A percentile compares a stretch with the other conserved stretches of the same genome.
Evolutionary conservation across 305 asterid species (phyloP).

Genomic region (Fraxinus ornus): DNA sequence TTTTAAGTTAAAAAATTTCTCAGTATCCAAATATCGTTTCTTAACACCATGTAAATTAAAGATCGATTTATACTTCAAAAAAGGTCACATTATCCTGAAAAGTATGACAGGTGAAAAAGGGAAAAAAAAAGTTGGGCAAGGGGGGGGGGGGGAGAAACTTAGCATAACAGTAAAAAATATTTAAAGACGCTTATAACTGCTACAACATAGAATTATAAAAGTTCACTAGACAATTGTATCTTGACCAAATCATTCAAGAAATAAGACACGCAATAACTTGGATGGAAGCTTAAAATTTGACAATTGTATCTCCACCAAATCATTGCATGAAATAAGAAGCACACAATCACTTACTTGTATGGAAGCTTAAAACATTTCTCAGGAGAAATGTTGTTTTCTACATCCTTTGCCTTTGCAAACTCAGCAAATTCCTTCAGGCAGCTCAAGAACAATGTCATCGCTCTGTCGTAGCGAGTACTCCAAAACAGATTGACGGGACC

Average conservation of each 20-base stretch:
- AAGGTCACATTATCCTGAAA: not conserved
- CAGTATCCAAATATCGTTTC: not conserved
- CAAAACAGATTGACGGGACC: constrained; percentile 99
- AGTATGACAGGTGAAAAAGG: not conserved
- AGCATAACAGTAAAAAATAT: not conserved
- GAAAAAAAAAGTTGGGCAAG: not conserved
- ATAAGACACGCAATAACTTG: too few relatives aligned
- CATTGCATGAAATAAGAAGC: not conserved
- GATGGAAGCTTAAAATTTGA: too few relatives aligned
- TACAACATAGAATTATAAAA: not conserved
- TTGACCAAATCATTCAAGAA: not conserved
- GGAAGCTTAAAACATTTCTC: constrained; percentile 93
- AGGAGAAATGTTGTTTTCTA: constrained; percentile 81
- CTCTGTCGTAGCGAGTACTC: constrained; percentile 99
- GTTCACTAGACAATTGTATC: not conserved
- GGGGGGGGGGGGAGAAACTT: not conserved
- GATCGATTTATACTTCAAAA: not conserved
- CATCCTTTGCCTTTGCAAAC: constrained; percentile 87
- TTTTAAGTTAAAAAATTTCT: not conserved
- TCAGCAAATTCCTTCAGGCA: constrained; percentile 98
- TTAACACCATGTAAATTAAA: not conserved
- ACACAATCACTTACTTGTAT: constrained; percentile 64
- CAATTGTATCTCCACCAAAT: not conserved
- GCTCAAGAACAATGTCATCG: constrained; percentile 85
- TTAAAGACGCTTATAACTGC: not conserved